phyloP scores from a whole-genome alignment of 2,329 filamentous ascomycete species.

The Ascochyta rabiei region DNA sequence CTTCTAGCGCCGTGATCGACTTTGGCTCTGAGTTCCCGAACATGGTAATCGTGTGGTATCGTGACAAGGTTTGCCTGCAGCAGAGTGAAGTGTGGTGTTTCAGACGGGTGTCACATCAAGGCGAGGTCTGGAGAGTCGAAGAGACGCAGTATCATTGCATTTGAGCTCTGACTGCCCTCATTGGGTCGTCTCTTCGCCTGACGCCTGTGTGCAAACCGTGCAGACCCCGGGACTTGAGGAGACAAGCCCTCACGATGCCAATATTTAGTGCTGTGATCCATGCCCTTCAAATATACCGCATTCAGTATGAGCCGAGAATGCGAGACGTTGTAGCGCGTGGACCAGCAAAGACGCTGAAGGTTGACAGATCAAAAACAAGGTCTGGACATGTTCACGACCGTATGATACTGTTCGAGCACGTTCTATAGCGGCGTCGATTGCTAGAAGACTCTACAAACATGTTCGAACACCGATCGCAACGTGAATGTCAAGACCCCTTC shows the following conservation, averaged over 20 bases:
- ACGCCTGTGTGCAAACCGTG: too few species aligned
- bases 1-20: conserved; percentile 28
- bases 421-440: not conserved
- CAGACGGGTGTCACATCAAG: not conserved
- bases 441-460: not conserved
- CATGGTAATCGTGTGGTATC: not conserved
- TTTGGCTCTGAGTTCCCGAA: not conserved
- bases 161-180: too few species aligned
- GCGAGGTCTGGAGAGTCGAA: not conserved
- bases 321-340: not conserved
- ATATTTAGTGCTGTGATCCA: conserved; percentile 16
- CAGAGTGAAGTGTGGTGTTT: conserved; percentile 3
- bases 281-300: conserved; percentile 2
- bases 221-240: not conserved
- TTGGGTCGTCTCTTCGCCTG: too few species aligned
- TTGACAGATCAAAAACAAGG: not conserved
- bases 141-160: not conserved
- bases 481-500: too few species aligned
- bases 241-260: conserved; percentile 1
- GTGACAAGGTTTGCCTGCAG: not conserved
- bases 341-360: not conserved
- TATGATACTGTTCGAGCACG: not conserved
- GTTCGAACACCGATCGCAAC: too few species aligned
- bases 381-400: too few species aligned
- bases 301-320: conserved; percentile 6